A percentile compares a stretch with the other conserved stretches of the same genome.
Evolutionary conservation across 306 rosid species (phyloP).

Genomic region (Canavalia ensiformis): DNA sequence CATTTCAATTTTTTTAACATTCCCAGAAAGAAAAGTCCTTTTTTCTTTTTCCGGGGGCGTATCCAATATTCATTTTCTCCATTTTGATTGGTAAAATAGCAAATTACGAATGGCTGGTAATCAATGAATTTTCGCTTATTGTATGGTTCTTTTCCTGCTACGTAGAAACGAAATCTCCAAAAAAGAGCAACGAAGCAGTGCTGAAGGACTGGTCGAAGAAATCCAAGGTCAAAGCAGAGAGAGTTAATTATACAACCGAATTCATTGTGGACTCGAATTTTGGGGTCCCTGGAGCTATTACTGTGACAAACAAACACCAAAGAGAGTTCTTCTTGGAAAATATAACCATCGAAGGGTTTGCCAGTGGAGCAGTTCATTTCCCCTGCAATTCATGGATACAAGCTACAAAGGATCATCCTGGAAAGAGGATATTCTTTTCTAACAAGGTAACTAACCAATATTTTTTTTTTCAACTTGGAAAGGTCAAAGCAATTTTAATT

Average conservation of each 20-base stretch:
- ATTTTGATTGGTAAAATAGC: not conserved
- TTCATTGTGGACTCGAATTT: constrained; percentile 73
- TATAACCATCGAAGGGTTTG: constrained; percentile 80
- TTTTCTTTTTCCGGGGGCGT: not conserved
- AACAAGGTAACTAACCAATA: constrained; percentile 58
- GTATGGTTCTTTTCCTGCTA: not conserved
- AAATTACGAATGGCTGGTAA: not conserved
- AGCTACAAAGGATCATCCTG: constrained; percentile 70
- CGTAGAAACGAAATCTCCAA: constrained; percentile 70
- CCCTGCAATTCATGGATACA: constrained; percentile 91
- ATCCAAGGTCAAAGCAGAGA: constrained; percentile 62
- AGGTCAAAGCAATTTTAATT: constrained; percentile 34
- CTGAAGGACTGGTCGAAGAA: constrained; percentile 85
- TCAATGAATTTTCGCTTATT: constrained; percentile 12
- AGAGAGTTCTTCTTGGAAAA: constrained; percentile 77
- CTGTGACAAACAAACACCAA: constrained; percentile 75
- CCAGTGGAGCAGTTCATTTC: constrained; percentile 78
- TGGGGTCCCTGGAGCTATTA: constrained; percentile 86
- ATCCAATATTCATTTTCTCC: not conserved
- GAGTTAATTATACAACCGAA: constrained; percentile 80
- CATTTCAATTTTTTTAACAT: not conserved
- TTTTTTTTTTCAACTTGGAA: constrained; percentile 4
- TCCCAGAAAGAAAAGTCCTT: not conserved
- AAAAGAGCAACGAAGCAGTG: constrained; percentile 76
- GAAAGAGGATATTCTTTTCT: constrained; percentile 77